These are phyloP conservation scores for Pythium apleroticum DNA, from an alignment of 352 stramenopile genomes.

Conservation along the genomic window DNA sequence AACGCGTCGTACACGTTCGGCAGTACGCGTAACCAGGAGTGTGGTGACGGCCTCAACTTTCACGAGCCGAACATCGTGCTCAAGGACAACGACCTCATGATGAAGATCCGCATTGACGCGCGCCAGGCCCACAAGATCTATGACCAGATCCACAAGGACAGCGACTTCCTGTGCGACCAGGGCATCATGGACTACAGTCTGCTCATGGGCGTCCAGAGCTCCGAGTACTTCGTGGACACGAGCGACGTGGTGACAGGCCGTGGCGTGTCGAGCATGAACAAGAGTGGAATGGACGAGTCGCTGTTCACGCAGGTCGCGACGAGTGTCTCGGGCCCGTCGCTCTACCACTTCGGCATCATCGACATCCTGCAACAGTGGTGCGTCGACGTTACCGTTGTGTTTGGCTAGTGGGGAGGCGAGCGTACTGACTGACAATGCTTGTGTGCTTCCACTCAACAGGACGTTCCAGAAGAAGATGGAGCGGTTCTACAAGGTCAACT, in stretches of 20 bases:
- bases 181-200: conserved; percentile 93
- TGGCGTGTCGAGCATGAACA: conserved; percentile 26
- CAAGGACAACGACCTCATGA: conserved; percentile 90
- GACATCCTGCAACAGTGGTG: conserved; percentile 91
- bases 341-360: conserved; percentile 93
- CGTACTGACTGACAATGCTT: not conserved
- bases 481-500: conserved; percentile 87
- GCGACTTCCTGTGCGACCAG: conserved; percentile 85
- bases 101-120: conserved; percentile 85
- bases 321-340: conserved; percentile 81
- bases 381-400: conserved; percentile 16
- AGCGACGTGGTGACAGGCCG: conserved; percentile 50
- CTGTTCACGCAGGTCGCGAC: conserved; percentile 82
- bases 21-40: conserved; percentile 84
- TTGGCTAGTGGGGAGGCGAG: not conserved
- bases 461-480: conserved; percentile 91
- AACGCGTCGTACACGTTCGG: conserved; percentile 88
- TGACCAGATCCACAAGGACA: conserved; percentile 88
- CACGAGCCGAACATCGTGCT: conserved; percentile 88
- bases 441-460: conserved; percentile 31
- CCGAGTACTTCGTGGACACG: conserved; percentile 87
- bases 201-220: conserved; percentile 90
- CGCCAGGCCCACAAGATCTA: conserved; percentile 81
- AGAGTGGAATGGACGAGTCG: conserved; percentile 47
- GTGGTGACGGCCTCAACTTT: conserved; percentile 83